Percentiles rank a stretch among this genome's conserved stretches.
phyloP scores from a whole-genome alignment of 1,284 basidiomycete species.

The Fomitiporia mediterranea region DNA sequence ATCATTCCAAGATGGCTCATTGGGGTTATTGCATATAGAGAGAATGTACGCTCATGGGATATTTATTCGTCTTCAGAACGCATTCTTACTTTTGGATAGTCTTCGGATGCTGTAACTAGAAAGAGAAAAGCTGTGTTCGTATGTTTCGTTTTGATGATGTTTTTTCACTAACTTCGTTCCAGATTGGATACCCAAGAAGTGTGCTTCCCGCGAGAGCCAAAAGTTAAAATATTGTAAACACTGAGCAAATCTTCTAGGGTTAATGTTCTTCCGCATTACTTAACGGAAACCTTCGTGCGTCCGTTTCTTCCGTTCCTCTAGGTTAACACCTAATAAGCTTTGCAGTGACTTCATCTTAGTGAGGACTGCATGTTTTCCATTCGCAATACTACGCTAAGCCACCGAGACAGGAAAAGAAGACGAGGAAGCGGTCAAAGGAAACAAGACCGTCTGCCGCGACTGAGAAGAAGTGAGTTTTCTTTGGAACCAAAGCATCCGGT shows the following conservation, averaged over 20 bases:
- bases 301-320: neutral
- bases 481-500: neutral
- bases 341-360: conserved; percentile 13
- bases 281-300: neutral
- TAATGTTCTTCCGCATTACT: neutral
- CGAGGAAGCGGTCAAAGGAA: conserved; percentile 6
- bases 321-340: neutral
- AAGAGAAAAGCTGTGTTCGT: conserved; percentile 14
- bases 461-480: conserved; percentile 7
- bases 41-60: neutral
- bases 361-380: neutral
- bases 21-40: conserved; percentile 9
- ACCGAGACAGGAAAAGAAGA: conserved; percentile 2
- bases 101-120: neutral
- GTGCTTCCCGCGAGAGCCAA: neutral
- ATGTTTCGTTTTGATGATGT: neutral
- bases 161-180: neutral
- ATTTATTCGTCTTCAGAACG: neutral
- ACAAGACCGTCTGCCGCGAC: neutral
- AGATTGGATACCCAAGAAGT: conserved; percentile 12
- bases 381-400: neutral
- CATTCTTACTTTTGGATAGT: neutral
- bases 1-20: no score
- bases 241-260: neutral
- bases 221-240: neutral